phyloP scores from a whole-genome alignment of 148 eudicot genomes.

The Arbutus unedo region DNA sequence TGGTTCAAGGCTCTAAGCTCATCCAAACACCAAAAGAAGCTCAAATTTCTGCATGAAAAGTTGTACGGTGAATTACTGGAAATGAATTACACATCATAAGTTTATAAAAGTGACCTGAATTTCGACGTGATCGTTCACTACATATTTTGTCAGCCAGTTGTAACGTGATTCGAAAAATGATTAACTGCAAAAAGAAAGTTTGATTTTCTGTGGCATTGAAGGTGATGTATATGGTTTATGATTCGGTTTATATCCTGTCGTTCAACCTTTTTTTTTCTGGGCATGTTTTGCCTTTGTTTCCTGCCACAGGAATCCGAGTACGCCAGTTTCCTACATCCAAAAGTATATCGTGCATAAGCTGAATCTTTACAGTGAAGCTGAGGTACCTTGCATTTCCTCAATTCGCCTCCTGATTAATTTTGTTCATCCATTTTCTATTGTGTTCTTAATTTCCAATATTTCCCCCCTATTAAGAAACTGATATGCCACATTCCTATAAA shows the following conservation, averaged over 20 bases:
- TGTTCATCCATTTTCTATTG: neutral
- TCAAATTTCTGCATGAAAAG: no score
- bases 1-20: no score
- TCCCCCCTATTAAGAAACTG: neutral
- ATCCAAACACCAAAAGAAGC: no score
- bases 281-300: no score
- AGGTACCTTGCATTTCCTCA: conserved; percentile 15
- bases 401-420: neutral
- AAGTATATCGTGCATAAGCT: conserved; percentile 28
- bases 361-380: conserved; percentile 27
- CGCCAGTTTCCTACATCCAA: conserved; percentile 21
- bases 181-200: neutral
- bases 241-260: neutral
- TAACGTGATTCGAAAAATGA: no score
- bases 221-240: neutral
- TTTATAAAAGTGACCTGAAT: no score
- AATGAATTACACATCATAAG: no score
- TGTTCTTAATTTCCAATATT: neutral
- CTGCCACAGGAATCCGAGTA: conserved; percentile 23
- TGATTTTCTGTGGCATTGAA: neutral
- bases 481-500: no score
- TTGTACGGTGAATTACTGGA: no score
- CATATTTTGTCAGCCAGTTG: no score
- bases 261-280: neutral
- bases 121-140: no score